Percentiles rank a stretch among this genome's conserved stretches.
Conservation (phyloP, 2,329 filamentous ascomycete genomes). For the Pestalotiopsis sp. region DNA sequence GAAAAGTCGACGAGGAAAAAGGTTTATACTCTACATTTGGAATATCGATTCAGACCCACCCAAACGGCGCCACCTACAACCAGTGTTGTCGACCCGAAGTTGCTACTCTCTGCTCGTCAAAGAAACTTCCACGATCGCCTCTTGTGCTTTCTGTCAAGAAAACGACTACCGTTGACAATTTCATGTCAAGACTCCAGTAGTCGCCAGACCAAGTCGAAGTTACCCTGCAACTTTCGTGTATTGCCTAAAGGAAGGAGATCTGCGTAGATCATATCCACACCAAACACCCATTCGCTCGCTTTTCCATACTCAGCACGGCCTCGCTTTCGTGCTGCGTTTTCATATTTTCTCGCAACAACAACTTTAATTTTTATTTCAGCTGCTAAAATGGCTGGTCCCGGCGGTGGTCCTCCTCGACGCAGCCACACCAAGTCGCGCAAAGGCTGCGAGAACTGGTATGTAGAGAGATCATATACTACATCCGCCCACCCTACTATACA, state of each 20-base stretch:
- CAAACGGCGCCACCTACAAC: not conserved
- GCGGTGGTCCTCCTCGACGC: slow-evolving; percentile 85
- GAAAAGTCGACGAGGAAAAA: not conserved
- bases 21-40: not conserved
- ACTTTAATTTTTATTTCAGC: slow-evolving; percentile 26
- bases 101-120: not conserved
- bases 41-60: not conserved
- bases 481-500: not conserved
- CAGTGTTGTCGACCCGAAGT: too few species aligned
- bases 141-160: not conserved
- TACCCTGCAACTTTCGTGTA: not conserved
- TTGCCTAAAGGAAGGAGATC: slow-evolving; percentile 23
- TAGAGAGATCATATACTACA: slow-evolving; percentile 11
- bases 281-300: slow-evolving; percentile 32
- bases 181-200: not conserved
- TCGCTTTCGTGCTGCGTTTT: slow-evolving; percentile 26
- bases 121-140: not conserved
- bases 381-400: slow-evolving; percentile 82
- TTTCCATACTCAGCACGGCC: slow-evolving; percentile 22
- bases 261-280: slow-evolving; percentile 24
- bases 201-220: not conserved
- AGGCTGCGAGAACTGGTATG: slow-evolving; percentile 89
- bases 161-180: not conserved
- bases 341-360: slow-evolving; percentile 37
- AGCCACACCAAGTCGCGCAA: slow-evolving; percentile 99